Evolutionary conservation across 805 yeast species (phyloP).

Genomic region (Vanderwaltozyma tropicalis): DNA sequence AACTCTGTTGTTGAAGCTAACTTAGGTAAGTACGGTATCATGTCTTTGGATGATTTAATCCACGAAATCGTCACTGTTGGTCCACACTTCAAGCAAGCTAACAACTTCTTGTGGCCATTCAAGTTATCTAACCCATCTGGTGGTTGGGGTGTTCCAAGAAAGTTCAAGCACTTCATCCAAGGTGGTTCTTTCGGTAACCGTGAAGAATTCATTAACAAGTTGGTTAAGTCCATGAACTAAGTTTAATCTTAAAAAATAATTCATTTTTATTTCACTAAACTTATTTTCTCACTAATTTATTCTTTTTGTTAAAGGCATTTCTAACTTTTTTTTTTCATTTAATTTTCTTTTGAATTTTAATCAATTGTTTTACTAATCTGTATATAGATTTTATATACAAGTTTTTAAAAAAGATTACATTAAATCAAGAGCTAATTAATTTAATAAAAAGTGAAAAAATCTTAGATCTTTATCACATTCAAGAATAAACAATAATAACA

Average conservation of each 20-base stretch:
- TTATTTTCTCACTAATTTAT: too few species aligned
- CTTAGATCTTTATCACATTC: too few species aligned
- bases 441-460: too few species aligned
- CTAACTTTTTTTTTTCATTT: too few species aligned
- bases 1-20: constrained; percentile 79
- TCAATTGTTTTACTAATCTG: too few species aligned
- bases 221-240: constrained; percentile 90
- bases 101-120: constrained; percentile 98
- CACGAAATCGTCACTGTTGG: constrained; percentile 95
- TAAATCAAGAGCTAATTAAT: too few species aligned
- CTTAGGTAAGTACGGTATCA: constrained; percentile 88
- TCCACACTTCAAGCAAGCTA: constrained; percentile 97
- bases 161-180: constrained; percentile 93
- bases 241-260: constrained; percentile 8
- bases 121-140: constrained; percentile 92
- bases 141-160: constrained; percentile 95
- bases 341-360: too few species aligned
- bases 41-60: constrained; percentile 84
- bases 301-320: too few species aligned
- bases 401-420: too few species aligned
- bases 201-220: constrained; percentile 89
- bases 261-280: too few species aligned
- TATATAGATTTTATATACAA: too few species aligned
- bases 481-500: too few species aligned
- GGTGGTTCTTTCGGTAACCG: constrained; percentile 99